Evolutionary conservation across 2,329 filamentous ascomycete species (phyloP), one percentile per base, ranked within the genome.

Genomic region (Akanthomyces dipterigenus): DNA sequence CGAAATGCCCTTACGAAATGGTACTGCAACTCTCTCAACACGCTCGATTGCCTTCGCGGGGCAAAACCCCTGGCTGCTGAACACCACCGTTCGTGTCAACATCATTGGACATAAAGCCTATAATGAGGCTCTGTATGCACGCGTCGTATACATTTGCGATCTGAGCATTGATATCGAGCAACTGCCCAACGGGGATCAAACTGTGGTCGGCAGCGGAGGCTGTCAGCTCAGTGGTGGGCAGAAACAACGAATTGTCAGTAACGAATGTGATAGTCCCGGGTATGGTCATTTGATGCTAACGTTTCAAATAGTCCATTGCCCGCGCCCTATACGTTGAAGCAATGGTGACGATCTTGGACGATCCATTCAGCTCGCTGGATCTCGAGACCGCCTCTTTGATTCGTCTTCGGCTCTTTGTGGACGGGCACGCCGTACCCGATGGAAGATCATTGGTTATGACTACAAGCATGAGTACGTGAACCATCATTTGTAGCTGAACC

Each of bases 61-160:
- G 6, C 49, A 81, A 55, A 70, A 67, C 0, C 73, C 78, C 0
- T 81, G 77, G 77, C 69, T 79, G 2, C 70, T 70, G 4, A 80
- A 80, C 61, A 69, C 64, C 1, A 74, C 72, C 0, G 65, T 80
- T n/a, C 69, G 69, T 8, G 64, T 76, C 0, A 76, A 75, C 40
- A 76, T 81, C 6, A 62, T 75, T 0, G 76, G 74, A 0, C 55
- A 55, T 12, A 40, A 54, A 18, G 28, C 28, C 28, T 31, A 31
- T 31, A 31, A 31, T 31, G 28, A 31, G 28, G 28, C 28, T 31
- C 28, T 31, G 4, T 31, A 31, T 31, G 28, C 28, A 31, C 28
- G 28, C 28, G 28, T 31, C 28, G 28, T 31, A 31, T 8, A 31
- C 28, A 54, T 54, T 18, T 53, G 58, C 18, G 58, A 24, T 5